Conservation (phyloP, 495 filamentous ascomycete genomes). For the Penicillium ochrochloron region DNA sequence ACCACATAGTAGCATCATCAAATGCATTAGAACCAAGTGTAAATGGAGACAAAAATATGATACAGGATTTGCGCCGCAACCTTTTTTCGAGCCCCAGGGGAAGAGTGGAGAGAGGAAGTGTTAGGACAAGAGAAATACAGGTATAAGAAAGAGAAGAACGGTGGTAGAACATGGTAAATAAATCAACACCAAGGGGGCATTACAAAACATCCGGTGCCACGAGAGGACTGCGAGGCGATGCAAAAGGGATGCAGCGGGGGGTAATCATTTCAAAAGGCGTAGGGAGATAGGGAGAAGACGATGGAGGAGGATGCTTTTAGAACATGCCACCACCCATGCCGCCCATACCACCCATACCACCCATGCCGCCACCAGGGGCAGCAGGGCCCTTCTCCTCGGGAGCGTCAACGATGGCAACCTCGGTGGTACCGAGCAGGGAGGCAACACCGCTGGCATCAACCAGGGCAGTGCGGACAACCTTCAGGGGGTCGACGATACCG, state of each 20-base stretch:
- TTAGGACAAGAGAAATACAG: constrained; percentile 37
- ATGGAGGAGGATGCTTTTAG: constrained; percentile 38
- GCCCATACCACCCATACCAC: constrained; percentile 74
- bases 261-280: constrained; percentile 30
- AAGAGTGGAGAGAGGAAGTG: constrained; percentile 27
- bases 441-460: constrained; percentile 96
- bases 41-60: constrained; percentile 30
- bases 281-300: not conserved
- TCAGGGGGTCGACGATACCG: constrained; percentile 98
- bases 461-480: constrained; percentile 96
- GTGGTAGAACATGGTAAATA: constrained; percentile 30
- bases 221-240: constrained; percentile 46
- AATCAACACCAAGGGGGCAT: constrained; percentile 38
- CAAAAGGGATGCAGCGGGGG: constrained; percentile 46
- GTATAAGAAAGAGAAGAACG: constrained; percentile 22
- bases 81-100: constrained; percentile 30
- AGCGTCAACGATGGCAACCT: constrained; percentile 96
- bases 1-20: not conserved
- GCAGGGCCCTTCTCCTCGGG: constrained; percentile 83
- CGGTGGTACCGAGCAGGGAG: constrained; percentile 95
- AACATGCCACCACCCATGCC: constrained; percentile 60
- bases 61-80: constrained; percentile 37
- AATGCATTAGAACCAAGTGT: constrained; percentile 29
- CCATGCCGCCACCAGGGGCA: constrained; percentile 64
- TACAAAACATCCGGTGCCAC: constrained; percentile 31